Base-by-base conservation (phyloP, 192 early-diverging fungal species). In the Backusella tuberculispora region DNA sequence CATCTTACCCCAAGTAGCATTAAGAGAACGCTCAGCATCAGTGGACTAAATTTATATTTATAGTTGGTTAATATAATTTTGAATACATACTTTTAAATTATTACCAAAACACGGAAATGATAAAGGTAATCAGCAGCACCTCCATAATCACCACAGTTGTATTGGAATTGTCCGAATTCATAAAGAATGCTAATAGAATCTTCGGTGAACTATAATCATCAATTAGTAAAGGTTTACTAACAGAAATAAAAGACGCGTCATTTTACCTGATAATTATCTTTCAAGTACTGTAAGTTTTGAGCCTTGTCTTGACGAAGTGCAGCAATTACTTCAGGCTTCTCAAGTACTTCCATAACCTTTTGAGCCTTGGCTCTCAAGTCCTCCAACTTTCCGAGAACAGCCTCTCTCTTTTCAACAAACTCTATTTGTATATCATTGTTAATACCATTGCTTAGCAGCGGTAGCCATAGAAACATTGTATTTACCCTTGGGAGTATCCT, bases 1-100 rank as follows among this genome's bases (percentile, higher is more conserved):
- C 67, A 99, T 90, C 82, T 99, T 99, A 75, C 97, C 97, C 97
- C 97, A 99, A 73, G 96, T 85, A 38, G 97, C 95, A 63, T 88
- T 93, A 43, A 96, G 80, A 72, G 90, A 95, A 40, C 89, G 89
- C 71, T 95, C 94, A 65, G 85, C 77, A 83, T 98, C 95, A 24
- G 94, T 95, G 19, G 94, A 95, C 93, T 95, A 83, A 21, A 74
- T 34, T 34, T 34, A 34, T 34, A 21, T 9, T 47, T 65, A 69
- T 12, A 17, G n/a, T 26, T 38, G 6, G 41, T 19, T 15, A 24
- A 24, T 53, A n/a, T 14, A 37, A 19, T 38, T 15, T 40, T 44
- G 10, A 29, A 37, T 53, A 60, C 3, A 47, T 43, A 0, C 46
- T 40, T 76, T n/a, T n/a, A 42, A 38, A 83, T 87, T 66, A 24